Evolutionary conservation across 768 basidiomycete genomes (phyloP), one percentile per base, ranked within the genome.

Genomic region (Leccinum boreale): DNA sequence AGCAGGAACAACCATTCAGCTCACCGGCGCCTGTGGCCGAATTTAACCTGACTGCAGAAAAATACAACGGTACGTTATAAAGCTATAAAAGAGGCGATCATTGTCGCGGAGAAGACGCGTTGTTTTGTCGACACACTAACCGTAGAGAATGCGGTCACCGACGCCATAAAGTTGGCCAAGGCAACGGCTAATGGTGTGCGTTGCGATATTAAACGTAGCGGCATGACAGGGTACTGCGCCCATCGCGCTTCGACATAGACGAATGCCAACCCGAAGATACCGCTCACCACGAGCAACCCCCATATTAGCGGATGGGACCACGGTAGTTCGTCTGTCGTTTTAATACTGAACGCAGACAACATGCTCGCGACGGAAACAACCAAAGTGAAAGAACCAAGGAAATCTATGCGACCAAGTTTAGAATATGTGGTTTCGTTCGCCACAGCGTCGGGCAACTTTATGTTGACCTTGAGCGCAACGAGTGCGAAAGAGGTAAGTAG

Each of bases 11-110:
- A 11, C n/a, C 10, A 29, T 53, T 46, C 35, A 50, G 70, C 83
- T 53, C 68, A 85, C 93, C 94, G 55, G 94, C 81, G 58, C 80
- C 78, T 46, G 87, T 82, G 23, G 93, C 81, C 14, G 83, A 83
- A 57, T 79, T 76, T 26, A 90, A 74, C 65, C 84, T 80, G 36
- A 94, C 94, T 19, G 91, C 87, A 58, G 89, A 85, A 68, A 94
- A 96, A 75, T 90, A 96, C 82, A 96, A 72, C 6, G 94, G 93
- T 26, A 91, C 79, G 69, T 92, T 94, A 72, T 94, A 95, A 21
- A 97, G 79, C 92, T 81, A 59, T 47, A 64, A 39, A 60, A 23
- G 23, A 45, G 44, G 39, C 5, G 53, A 50, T 17, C 1, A n/a
- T 59, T 29, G 65, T 56, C 51, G 45, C 44, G 51, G 44, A 39